Evolutionary conservation across 2,329 filamentous ascomycete species (phyloP).

Genomic region (Colletotrichum falcatum): DNA sequence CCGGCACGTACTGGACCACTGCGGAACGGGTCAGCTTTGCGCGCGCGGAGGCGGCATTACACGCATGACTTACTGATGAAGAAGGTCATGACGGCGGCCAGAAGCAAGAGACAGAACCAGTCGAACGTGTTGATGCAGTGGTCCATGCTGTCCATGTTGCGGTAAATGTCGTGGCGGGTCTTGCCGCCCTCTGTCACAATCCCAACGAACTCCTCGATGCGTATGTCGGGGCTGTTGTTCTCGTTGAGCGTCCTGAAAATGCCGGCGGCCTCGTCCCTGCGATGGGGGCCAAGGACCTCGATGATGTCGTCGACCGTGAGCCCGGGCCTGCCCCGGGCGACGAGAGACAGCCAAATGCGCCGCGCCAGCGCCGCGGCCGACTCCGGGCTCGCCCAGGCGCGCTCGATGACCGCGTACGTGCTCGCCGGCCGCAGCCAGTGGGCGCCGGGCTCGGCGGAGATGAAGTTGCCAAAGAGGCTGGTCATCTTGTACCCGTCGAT

Average conservation of each 20-base stretch:
- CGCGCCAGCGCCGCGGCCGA: constrained; percentile 45
- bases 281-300: constrained; percentile 46
- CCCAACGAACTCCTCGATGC: constrained; percentile 47
- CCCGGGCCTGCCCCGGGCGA: constrained; percentile 42
- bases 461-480: constrained; percentile 46
- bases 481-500: constrained; percentile 45
- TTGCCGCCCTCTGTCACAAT: constrained; percentile 46
- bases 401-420: constrained; percentile 46
- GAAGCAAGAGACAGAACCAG: constrained; percentile 45
- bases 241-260: constrained; percentile 43
- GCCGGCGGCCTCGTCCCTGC: constrained; percentile 43
- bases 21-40: not conserved
- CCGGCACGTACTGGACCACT: constrained; percentile 44
- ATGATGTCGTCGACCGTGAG: constrained; percentile 44
- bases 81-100: constrained; percentile 45
- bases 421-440: constrained; percentile 46
- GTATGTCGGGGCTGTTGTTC: constrained; percentile 46
- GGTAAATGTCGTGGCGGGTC: constrained; percentile 46
- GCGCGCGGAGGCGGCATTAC: no score
- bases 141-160: constrained; percentile 46
- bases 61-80: constrained; percentile 43
- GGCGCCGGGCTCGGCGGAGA: constrained; percentile 43
- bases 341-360: constrained; percentile 49
- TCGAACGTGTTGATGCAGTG: constrained; percentile 49
- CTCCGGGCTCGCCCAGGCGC: constrained; percentile 44